phyloP scores from a whole-genome alignment of 2,329 filamentous ascomycete genomes.

The Fusarium newnesense region DNA sequence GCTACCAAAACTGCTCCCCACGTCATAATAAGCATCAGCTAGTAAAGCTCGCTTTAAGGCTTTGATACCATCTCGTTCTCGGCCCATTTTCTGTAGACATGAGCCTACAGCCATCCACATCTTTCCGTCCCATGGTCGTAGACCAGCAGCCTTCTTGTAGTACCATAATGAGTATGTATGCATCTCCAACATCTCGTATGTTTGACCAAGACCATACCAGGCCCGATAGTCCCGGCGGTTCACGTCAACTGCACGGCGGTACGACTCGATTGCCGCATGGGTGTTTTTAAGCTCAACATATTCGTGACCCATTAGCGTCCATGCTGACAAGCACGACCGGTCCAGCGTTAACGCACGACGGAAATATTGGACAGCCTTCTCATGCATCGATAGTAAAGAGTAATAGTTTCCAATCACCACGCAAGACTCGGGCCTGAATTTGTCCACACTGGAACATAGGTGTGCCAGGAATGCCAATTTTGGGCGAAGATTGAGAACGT shows the following conservation, averaged over 20 bases:
- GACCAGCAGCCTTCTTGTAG: constrained; percentile 91
- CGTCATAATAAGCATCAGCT: constrained; percentile 86
- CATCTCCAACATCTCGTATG: constrained; percentile 98
- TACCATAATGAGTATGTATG: constrained; percentile 97
- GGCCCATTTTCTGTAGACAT: constrained; percentile 89
- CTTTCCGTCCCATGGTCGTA: constrained; percentile 96
- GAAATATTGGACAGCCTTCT: constrained; percentile 99
- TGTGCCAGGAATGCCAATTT: constrained; percentile 94
- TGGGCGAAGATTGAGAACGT: constrained; percentile 87
- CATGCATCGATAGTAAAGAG: constrained; percentile 90
- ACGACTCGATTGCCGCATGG: constrained; percentile 96
- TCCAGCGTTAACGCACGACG: constrained; percentile 91
- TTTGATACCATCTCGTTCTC: constrained; percentile 90
- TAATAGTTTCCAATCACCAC: constrained; percentile 99
- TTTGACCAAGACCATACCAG: constrained; percentile 97
- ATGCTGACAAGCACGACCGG: constrained; percentile 89
- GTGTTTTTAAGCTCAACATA: constrained; percentile 99
- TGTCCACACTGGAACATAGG: constrained; percentile 89
- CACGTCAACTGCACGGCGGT: constrained; percentile 92
- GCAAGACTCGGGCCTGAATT: constrained; percentile 95
- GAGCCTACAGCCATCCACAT: constrained; percentile 98
- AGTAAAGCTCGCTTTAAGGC: constrained; percentile 92
- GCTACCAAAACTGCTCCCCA: constrained; percentile 64
- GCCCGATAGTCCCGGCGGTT: constrained; percentile 97
- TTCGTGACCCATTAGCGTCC: constrained; percentile 99